These are phyloP conservation scores for Xylaria castorea DNA, from an alignment of 495 filamentous ascomycete genomes.

Conservation along the genomic window DNA sequence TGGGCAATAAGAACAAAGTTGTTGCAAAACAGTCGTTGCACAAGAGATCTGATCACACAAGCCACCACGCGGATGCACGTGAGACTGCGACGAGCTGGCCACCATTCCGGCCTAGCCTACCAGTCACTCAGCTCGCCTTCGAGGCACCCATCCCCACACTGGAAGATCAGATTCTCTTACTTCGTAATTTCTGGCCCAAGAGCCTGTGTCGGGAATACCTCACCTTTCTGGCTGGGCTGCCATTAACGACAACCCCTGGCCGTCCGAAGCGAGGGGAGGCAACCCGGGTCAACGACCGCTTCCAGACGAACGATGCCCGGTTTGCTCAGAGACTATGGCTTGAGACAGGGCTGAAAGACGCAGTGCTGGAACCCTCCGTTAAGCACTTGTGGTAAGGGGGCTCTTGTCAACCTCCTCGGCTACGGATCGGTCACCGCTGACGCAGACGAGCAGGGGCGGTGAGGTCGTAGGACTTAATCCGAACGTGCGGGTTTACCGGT, in stretches of 20 bases:
- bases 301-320: conserved; percentile 75
- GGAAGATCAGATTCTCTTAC: conserved; percentile 72
- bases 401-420: conserved; percentile 21
- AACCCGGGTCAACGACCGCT: conserved; percentile 87
- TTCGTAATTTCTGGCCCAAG: conserved; percentile 80
- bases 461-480: conserved; percentile 84
- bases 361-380: conserved; percentile 45
- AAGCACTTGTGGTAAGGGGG: conserved; percentile 39
- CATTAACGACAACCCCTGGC: conserved; percentile 80
- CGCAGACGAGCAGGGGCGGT: conserved; percentile 70
- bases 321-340: conserved; percentile 81
- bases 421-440: conserved; percentile 22
- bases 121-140: conserved; percentile 67
- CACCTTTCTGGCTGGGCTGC: conserved; percentile 74
- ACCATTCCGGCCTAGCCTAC: conserved; percentile 73
- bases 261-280: conserved; percentile 87
- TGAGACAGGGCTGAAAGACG: conserved; percentile 64
- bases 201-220: conserved; percentile 82
- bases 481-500: conserved; percentile 93
- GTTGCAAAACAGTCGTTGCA: conserved; percentile 12
- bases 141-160: conserved; percentile 59
- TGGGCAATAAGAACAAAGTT: conserved; percentile 20
- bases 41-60: conserved; percentile 17
- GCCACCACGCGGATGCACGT: conserved; percentile 9
- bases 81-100: conserved; percentile 72